phyloP scores from a whole-genome alignment of 2,329 filamentous ascomycete species.

The Stylonectria norvegica region DNA sequence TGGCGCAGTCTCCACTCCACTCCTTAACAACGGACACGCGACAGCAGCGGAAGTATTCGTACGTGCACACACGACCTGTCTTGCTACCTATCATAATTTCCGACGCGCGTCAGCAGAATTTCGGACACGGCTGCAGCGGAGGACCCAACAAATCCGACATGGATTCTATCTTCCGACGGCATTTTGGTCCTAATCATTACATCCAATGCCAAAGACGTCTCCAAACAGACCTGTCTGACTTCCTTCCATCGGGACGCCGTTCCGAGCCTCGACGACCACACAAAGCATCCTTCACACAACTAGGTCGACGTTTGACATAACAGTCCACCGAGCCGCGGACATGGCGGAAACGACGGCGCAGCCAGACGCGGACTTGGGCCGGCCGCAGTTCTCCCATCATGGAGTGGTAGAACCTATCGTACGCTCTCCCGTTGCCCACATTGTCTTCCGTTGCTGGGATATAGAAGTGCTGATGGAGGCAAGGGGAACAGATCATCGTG shows the following conservation, averaged over 20 bases:
- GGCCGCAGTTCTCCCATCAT: slow-evolving; percentile 28
- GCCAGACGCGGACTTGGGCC: slow-evolving; percentile 20
- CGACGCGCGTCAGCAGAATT: too few relatives aligned
- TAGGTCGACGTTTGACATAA: neutral
- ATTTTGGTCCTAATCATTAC: neutral
- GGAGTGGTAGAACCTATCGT: slow-evolving; percentile 28
- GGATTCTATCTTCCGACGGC: neutral
- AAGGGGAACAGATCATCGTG: slow-evolving; percentile 21
- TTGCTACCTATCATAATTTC: too few relatives aligned
- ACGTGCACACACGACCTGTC: too few relatives aligned
- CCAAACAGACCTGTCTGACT: neutral
- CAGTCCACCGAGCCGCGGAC: neutral
- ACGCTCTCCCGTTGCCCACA: slow-evolving; percentile 4
- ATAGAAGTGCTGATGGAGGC: slow-evolving; percentile 2
- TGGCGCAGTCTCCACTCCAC: too few relatives aligned
- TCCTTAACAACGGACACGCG: too few relatives aligned
- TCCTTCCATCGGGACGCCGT: neutral
- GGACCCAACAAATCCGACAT: neutral
- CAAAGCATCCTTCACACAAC: neutral
- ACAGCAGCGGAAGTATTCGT: too few relatives aligned
- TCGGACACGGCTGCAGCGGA: neutral
- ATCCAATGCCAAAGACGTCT: neutral
- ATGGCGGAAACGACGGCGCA: slow-evolving; percentile 7
- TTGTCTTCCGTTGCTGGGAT: neutral
- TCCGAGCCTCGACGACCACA: neutral